Percentiles rank a stretch among this genome's conserved stretches.
phyloP scores from a whole-genome alignment of 768 basidiomycete species.

The Rhodotorula babjevae region DNA sequence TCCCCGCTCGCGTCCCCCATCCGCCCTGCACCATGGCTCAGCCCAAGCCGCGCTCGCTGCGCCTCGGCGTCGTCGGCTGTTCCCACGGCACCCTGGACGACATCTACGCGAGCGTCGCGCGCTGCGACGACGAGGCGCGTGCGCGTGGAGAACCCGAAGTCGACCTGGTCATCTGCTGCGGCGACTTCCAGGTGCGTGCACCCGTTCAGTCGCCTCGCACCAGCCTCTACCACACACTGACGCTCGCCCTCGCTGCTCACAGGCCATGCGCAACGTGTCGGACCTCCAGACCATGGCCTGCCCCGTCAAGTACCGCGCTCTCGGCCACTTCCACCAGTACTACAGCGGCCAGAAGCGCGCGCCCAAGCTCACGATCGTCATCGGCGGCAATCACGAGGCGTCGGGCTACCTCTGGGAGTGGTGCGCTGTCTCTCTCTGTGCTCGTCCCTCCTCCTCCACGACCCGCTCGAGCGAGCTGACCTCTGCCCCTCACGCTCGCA shows the following conservation, averaged over 20 bases:
- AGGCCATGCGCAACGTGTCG: constrained; percentile 76
- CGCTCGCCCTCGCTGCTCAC: too few species aligned
- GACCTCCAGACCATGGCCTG: constrained; percentile 89
- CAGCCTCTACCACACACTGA: too few species aligned
- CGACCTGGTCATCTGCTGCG: constrained; percentile 84
- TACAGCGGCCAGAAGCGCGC: constrained; percentile 78
- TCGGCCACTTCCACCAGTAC: constrained; percentile 81
- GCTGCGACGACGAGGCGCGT: constrained; percentile 59
- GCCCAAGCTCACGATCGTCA: constrained; percentile 82
- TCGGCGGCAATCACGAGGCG: constrained; percentile 97
- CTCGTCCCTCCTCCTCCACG: not conserved
- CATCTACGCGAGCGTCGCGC: constrained; percentile 68
- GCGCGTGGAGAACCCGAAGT: constrained; percentile 74
- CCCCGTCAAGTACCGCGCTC: constrained; percentile 75
- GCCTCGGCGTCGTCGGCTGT: constrained; percentile 91
- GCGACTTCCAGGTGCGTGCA: constrained; percentile 68
- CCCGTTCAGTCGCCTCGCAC: too few species aligned
- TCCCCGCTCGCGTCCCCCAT: not conserved
- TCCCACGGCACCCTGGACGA: constrained; percentile 85
- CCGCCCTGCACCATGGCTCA: not conserved
- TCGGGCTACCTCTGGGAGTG: constrained; percentile 96
- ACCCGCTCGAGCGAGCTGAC: not conserved
- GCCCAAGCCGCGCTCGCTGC: constrained; percentile 5
- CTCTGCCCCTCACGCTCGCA: constrained; percentile 45
- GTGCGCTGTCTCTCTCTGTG: constrained; percentile 52